Evolutionary conservation across 345 rosid genomes (phyloP).

Genomic region (Eucalyptus guilfoylei): DNA sequence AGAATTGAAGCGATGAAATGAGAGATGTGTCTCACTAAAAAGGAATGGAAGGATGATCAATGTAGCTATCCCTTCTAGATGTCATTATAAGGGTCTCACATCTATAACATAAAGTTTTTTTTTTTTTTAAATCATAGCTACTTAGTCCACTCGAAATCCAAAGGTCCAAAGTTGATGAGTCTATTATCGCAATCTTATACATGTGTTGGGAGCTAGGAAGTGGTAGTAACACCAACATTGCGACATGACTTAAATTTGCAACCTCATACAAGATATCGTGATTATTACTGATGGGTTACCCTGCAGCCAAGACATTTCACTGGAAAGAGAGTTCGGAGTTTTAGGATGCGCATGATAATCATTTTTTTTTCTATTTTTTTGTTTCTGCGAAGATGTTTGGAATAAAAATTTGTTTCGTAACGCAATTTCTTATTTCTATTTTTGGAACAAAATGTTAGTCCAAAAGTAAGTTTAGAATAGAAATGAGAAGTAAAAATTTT

Average conservation of each 20-base stretch:
- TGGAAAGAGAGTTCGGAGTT: background rate
- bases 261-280: background rate
- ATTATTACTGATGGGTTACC: background rate
- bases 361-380: no score
- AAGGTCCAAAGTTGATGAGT: background rate
- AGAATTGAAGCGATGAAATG: background rate
- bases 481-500: background rate
- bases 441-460: background rate
- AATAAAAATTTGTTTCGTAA: background rate
- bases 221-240: background rate
- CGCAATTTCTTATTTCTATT: background rate
- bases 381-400: background rate
- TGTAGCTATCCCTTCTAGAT: background rate
- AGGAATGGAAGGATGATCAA: background rate
- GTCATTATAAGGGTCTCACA: background rate
- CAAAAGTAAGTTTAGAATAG: background rate
- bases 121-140: background rate
- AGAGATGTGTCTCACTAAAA: background rate
- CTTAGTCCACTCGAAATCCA: background rate
- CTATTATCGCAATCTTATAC: background rate
- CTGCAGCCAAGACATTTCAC: background rate
- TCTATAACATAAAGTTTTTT: background rate
- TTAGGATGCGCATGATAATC: background rate
- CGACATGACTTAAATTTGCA: background rate
- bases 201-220: background rate